Percentiles rank a stretch among this genome's conserved stretches.
Conservation (phyloP, 768 basidiomycete genomes). For the Tephrocybe sp. region DNA sequence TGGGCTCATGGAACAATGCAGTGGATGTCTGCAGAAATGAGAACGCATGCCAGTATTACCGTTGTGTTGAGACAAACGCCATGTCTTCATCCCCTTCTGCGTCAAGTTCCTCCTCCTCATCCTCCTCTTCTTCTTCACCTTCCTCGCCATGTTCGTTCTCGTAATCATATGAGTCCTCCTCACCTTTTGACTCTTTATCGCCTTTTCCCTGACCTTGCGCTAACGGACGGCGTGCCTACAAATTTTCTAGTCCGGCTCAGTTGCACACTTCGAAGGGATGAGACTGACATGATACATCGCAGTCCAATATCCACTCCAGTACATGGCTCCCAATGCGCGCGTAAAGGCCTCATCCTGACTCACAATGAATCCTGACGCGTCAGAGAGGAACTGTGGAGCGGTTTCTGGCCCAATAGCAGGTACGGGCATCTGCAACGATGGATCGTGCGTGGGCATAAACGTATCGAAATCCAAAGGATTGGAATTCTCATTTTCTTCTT, state of each 20-base stretch:
- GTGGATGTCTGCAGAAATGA: too few relatives aligned
- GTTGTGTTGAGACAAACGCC: conserved; percentile 38
- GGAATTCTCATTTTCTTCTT: conserved; percentile 51
- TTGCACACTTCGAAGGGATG: not conserved
- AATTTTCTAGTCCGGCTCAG: not conserved
- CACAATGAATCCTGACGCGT: conserved; percentile 37
- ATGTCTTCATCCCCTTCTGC: conserved; percentile 25
- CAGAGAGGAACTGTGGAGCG: conserved; percentile 27
- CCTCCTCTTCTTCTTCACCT: conserved; percentile 22
- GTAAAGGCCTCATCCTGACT: conserved; percentile 75
- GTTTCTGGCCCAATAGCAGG: conserved; percentile 20
- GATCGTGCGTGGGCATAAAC: conserved; percentile 68
- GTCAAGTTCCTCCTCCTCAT: conserved; percentile 28
- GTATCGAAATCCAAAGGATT: conserved; percentile 67
- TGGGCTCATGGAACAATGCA: not conserved
- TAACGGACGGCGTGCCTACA: conserved; percentile 33
- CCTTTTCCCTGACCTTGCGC: conserved; percentile 15
- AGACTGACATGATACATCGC: conserved; percentile 73
- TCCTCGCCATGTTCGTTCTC: conserved; percentile 11
- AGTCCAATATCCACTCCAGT: conserved; percentile 88
- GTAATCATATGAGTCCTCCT: conserved; percentile 6
- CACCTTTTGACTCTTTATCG: conserved; percentile 19
- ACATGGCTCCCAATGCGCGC: conserved; percentile 75
- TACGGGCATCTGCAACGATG: conserved; percentile 43
- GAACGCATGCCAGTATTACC: conserved; percentile 21